A percentile compares a stretch with the other conserved stretches of the same genome.
Evolutionary conservation across 306 rosid genomes (phyloP).

Genomic region (Fagus crenata): DNA sequence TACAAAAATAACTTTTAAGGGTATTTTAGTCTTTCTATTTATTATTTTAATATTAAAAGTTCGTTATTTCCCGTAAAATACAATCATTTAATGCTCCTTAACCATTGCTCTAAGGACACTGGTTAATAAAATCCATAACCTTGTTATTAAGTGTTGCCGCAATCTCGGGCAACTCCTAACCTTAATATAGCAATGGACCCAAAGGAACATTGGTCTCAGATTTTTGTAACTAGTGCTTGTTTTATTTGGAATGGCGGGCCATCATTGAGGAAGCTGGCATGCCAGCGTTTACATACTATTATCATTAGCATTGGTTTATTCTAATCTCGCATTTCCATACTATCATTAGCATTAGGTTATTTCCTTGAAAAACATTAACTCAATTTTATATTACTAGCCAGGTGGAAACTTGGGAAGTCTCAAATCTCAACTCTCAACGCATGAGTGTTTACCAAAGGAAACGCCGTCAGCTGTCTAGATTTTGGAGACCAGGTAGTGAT

Average conservation of each 20-base stretch:
- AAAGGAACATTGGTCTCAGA: conserved; percentile 27
- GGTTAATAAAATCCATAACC: too few relatives aligned
- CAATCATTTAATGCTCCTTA: too few relatives aligned
- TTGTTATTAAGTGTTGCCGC: neutral
- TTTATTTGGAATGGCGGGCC: conserved; percentile 30
- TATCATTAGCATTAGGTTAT: neutral
- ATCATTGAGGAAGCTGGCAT: conserved; percentile 13
- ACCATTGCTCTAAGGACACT: too few relatives aligned
- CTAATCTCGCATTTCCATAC: conserved; percentile 7
- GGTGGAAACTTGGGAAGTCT: neutral
- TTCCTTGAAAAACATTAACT: neutral
- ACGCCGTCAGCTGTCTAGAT: neutral
- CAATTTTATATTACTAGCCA: neutral
- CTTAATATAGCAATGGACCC: conserved; percentile 25
- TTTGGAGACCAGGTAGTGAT: neutral
- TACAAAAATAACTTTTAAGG: too few relatives aligned
- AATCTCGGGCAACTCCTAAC: conserved; percentile 21
- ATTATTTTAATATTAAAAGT: too few relatives aligned
- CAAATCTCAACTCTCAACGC: neutral
- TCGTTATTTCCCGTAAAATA: too few relatives aligned
- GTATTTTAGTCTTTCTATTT: too few relatives aligned
- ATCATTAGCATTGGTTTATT: conserved; percentile 9
- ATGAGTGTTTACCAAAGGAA: neutral
- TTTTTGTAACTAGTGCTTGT: conserved; percentile 17
- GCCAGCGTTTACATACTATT: conserved; percentile 10